These are phyloP conservation scores for Claviceps sp. DNA, from an alignment of 2,329 filamentous ascomycete genomes.

Conservation along the genomic window DNA sequence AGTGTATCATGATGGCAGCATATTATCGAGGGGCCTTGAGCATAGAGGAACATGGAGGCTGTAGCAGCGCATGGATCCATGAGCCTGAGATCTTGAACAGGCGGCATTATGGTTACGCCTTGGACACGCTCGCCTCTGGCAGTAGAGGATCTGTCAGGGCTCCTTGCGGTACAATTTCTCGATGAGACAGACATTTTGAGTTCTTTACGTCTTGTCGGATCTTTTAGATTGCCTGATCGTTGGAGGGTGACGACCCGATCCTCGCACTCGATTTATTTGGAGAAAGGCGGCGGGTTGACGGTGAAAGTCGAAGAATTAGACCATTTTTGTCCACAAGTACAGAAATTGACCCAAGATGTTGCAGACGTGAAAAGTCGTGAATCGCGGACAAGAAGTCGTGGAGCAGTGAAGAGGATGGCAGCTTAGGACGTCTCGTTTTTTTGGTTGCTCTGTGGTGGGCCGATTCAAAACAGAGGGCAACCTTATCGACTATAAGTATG, in stretches of 20 bases:
- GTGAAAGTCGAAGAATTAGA: background rate
- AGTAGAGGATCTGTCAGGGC: conserved; percentile 42
- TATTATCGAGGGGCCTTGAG: conserved; percentile 67
- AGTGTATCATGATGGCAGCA: conserved; percentile 89
- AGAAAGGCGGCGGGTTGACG: background rate
- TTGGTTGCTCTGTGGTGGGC: background rate
- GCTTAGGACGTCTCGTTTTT: background rate
- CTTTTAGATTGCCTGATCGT: conserved; percentile 13
- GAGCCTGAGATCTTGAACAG: conserved; percentile 35
- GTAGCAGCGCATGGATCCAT: conserved; percentile 88
- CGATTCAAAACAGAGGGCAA: background rate
- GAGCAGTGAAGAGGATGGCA: background rate
- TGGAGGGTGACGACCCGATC: conserved; percentile 2
- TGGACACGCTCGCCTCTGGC: conserved; percentile 27
- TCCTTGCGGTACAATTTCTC: conserved; percentile 46
- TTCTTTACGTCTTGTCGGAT: conserved; percentile 18
- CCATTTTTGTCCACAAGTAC: conserved; percentile 1
- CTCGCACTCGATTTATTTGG: conserved; percentile 2
- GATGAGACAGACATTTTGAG: conserved; percentile 38
- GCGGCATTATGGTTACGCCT: conserved; percentile 38
- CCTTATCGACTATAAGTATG: background rate
- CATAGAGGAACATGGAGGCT: conserved; percentile 79
- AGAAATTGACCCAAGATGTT: background rate
- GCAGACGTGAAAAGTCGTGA: background rate
- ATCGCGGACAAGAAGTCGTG: background rate